Conservation (phyloP, 768 basidiomycete genomes). For the Boletus sensibilis region DNA sequence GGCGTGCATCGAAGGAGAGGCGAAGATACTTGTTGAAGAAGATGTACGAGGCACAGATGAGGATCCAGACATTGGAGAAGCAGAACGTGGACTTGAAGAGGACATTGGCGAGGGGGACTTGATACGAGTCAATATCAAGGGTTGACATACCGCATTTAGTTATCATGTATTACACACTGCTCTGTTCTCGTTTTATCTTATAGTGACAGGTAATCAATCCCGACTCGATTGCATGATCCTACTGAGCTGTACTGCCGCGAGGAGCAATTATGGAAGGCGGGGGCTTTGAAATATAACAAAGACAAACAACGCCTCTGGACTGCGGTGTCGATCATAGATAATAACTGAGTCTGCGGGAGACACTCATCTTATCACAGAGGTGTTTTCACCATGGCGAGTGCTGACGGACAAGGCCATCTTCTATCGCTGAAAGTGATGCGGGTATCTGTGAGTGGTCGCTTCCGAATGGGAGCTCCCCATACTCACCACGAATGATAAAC, state of each 20-base stretch:
- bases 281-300: constrained; percentile 23
- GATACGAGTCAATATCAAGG: neutral
- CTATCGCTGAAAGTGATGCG: constrained; percentile 86
- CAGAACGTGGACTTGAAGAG: constrained; percentile 69
- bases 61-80: constrained; percentile 67
- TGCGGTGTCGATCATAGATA: neutral
- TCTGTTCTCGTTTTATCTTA: neutral
- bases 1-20: constrained; percentile 54
- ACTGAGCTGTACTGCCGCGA: no score
- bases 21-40: constrained; percentile 69
- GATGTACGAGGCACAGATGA: constrained; percentile 67
- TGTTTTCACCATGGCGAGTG: constrained; percentile 17
- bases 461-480: neutral
- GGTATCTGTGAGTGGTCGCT: constrained; percentile 63
- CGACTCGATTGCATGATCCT: no score
- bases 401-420: constrained; percentile 62
- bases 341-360: neutral
- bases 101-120: constrained; percentile 44
- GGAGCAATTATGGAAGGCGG: constrained; percentile 6
- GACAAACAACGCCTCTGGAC: constrained; percentile 18
- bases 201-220: neutral
- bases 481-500: constrained; percentile 3
- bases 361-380: no score
- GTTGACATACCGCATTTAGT: neutral
- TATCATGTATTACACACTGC: neutral